phyloP scores from a whole-genome alignment of 352 stramenopile genomes.

The Pythium rishiriense region DNA sequence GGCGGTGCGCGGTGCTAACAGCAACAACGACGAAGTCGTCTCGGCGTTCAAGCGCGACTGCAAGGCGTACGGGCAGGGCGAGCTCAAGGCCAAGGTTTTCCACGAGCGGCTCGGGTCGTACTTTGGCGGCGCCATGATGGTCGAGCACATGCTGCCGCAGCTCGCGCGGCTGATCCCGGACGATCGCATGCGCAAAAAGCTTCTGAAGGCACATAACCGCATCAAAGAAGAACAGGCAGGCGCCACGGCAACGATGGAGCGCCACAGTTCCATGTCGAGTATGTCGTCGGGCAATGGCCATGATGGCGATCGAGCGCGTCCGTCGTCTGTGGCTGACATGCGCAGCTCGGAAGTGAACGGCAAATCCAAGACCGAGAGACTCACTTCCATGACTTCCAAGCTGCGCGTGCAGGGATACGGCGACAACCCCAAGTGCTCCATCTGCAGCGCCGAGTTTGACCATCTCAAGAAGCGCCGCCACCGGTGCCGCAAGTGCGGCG shows the following conservation, averaged over 20 bases:
- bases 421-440: slow-evolving; percentile 67
- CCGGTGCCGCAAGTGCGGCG: slow-evolving; percentile 74
- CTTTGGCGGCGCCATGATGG: slow-evolving; percentile 74
- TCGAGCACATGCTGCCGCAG: slow-evolving; percentile 80
- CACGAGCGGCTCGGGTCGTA: slow-evolving; percentile 56
- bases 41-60: slow-evolving; percentile 78
- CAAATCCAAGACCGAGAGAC: slow-evolving; percentile 11
- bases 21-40: slow-evolving; percentile 69
- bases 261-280: slow-evolving; percentile 21
- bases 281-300: slow-evolving; percentile 9
- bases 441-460: slow-evolving; percentile 82
- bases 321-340: slow-evolving; percentile 37
- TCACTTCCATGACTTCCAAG: slow-evolving; percentile 30
- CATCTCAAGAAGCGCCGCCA: slow-evolving; percentile 65
- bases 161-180: slow-evolving; percentile 76
- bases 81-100: slow-evolving; percentile 63
- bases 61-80: slow-evolving; percentile 69
- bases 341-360: slow-evolving; percentile 6
- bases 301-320: slow-evolving; percentile 28
- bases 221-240: slow-evolving; percentile 16
- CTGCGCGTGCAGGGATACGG: slow-evolving; percentile 42
- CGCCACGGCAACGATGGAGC: background rate
- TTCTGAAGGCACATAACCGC: slow-evolving; percentile 61
- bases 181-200: slow-evolving; percentile 72
- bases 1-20: slow-evolving; percentile 71